phyloP scores from a whole-genome alignment of 1,139 yeast species.

The Kazachstania sp. region DNA sequence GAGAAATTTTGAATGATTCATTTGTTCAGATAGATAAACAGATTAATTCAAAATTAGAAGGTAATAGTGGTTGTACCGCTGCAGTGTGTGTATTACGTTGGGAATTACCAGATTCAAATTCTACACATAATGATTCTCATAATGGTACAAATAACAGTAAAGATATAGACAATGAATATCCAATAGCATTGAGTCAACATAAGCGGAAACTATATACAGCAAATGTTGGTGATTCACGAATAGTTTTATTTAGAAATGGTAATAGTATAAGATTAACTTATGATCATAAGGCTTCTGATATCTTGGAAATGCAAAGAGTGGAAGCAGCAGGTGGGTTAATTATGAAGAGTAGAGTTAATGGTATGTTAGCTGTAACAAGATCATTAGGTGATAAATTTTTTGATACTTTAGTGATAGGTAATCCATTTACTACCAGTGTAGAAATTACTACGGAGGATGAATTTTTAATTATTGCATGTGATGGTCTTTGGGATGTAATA shows the following conservation, averaged over 20 bases:
- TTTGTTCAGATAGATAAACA: slow-evolving; percentile 69
- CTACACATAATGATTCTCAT: background rate
- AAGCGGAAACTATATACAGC: slow-evolving; percentile 81
- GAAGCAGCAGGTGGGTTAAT: slow-evolving; percentile 76
- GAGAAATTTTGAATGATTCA: slow-evolving; percentile 48
- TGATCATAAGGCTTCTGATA: slow-evolving; percentile 91
- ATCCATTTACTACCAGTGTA: slow-evolving; percentile 88
- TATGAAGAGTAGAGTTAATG: slow-evolving; percentile 87
- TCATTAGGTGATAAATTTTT: slow-evolving; percentile 92
- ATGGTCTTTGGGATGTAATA: slow-evolving; percentile 92
- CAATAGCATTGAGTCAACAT: slow-evolving; percentile 34
- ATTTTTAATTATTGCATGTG: slow-evolving; percentile 83
- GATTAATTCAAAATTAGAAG: slow-evolving; percentile 49
- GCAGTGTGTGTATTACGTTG: slow-evolving; percentile 88
- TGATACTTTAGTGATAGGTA: slow-evolving; percentile 82
- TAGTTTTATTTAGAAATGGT: slow-evolving; percentile 68
- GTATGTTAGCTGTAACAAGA: slow-evolving; percentile 89
- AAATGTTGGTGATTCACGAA: slow-evolving; percentile 89
- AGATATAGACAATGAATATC: slow-evolving; percentile 11
- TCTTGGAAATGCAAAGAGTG: slow-evolving; percentile 66
- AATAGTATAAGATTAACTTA: slow-evolving; percentile 72
- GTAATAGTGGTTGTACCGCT: slow-evolving; percentile 86
- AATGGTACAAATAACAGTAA: background rate
- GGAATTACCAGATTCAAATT: slow-evolving; percentile 44
- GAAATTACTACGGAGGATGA: slow-evolving; percentile 56